phyloP scores from a whole-genome alignment of 805 yeast genomes.

The Sugiyamaella floridensis region DNA sequence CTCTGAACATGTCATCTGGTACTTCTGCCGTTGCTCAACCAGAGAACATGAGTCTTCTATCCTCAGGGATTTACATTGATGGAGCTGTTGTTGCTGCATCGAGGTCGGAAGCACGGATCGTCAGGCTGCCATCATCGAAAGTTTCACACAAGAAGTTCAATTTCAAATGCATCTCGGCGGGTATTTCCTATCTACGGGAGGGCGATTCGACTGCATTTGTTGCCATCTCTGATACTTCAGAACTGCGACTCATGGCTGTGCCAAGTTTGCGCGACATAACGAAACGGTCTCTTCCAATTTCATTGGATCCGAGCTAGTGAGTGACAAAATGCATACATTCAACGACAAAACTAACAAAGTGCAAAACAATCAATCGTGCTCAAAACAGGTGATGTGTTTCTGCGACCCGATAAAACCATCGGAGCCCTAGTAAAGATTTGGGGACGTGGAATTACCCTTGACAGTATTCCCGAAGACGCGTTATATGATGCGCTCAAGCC shows the following conservation, averaged over 20 bases:
- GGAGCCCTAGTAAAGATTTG: conserved; percentile 46
- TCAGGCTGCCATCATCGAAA: conserved; percentile 55
- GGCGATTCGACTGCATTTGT: conserved; percentile 37
- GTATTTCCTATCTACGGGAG: conserved; percentile 42
- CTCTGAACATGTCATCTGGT: conserved; percentile 56
- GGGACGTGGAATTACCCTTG: conserved; percentile 35
- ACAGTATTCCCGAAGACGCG: conserved; percentile 40
- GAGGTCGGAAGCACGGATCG: conserved; percentile 51
- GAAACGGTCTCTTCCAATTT: conserved; percentile 40
- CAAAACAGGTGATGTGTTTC: conserved; percentile 36
- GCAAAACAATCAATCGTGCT: conserved; percentile 38
- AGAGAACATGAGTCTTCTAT: conserved; percentile 48
- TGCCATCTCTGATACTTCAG: conserved; percentile 17
- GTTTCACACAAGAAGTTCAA: conserved; percentile 57
- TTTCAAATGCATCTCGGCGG: conserved; percentile 43
- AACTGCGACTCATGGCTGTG: conserved; percentile 36
- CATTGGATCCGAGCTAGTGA: conserved; percentile 35
- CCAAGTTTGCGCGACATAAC: conserved; percentile 60
- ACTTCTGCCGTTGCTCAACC: conserved; percentile 57
- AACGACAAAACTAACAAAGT: conserved; percentile 16
- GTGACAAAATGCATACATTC: conserved; percentile 1
- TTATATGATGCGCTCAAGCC: conserved; percentile 63
- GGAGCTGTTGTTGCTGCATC: conserved; percentile 58
- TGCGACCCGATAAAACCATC: conserved; percentile 51
- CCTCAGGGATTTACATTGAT: conserved; percentile 53